Conservation (phyloP, 129 eudicot genomes). For the Centaurea solstitialis region DNA sequence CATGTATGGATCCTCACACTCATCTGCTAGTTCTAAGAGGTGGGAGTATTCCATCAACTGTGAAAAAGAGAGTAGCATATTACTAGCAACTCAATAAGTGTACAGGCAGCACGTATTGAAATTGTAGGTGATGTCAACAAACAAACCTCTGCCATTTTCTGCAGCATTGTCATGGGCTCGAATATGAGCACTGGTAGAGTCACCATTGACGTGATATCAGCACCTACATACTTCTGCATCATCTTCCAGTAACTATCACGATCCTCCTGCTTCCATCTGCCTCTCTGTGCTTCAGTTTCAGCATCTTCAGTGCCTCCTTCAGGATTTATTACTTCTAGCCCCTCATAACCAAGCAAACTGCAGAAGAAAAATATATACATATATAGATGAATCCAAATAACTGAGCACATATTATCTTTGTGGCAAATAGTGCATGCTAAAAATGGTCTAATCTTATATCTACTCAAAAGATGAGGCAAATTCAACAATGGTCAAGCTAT, state of each 20-base stretch:
- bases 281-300: slow-evolving; percentile 80
- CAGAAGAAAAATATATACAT: background rate
- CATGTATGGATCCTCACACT: slow-evolving; percentile 93
- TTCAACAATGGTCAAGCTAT: background rate
- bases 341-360: slow-evolving; percentile 73
- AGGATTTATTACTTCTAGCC: slow-evolving; percentile 81
- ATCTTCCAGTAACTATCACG: slow-evolving; percentile 94
- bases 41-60: slow-evolving; percentile 95
- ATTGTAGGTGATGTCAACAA: slow-evolving; percentile 21
- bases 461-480: background rate
- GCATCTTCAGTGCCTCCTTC: slow-evolving; percentile 92
- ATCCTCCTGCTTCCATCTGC: slow-evolving; percentile 94
- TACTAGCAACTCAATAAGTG: background rate
- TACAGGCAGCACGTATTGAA: background rate
- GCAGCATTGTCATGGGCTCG: slow-evolving; percentile 98
- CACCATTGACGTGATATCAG: slow-evolving; percentile 97
- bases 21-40: slow-evolving; percentile 76
- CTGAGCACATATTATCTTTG: background rate
- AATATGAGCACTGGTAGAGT: slow-evolving; percentile 94
- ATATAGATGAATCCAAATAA: background rate
- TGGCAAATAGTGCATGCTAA: background rate
- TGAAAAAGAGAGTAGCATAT: background rate
- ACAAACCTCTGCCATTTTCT: slow-evolving; percentile 98
- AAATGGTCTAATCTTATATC: background rate
- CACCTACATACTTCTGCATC: slow-evolving; percentile 94